A percentile compares a stretch with the other conserved stretches of the same genome.
phyloP scores from a whole-genome alignment of 1,284 basidiomycete species.

The Austroboletus niveus region DNA sequence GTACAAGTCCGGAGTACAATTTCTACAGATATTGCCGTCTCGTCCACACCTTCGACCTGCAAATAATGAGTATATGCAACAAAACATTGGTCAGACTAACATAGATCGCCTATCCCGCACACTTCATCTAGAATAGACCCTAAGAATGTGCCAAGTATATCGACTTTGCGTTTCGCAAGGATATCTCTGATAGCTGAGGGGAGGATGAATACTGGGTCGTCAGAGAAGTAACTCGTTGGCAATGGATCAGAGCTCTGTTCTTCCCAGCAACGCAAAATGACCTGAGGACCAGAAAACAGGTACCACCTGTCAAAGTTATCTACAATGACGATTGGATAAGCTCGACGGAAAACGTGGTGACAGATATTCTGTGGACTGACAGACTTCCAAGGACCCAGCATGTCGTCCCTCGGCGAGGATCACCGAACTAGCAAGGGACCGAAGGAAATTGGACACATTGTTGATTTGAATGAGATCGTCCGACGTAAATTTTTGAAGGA shows the following conservation, averaged over 20 bases:
- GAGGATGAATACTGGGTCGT: conserved; percentile 7
- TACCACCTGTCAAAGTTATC: conserved; percentile 15
- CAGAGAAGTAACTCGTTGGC: neutral
- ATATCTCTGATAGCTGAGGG: neutral
- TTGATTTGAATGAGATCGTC: conserved; percentile 16
- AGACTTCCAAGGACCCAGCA: conserved; percentile 11
- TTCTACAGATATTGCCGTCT: neutral
- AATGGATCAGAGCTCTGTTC: conserved; percentile 9
- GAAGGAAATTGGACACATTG: conserved; percentile 10
- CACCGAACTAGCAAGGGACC: conserved; percentile 2
- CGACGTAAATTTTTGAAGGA: conserved; percentile 16
- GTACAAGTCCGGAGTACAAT: conserved; percentile 5
- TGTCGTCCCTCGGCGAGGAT: conserved; percentile 8
- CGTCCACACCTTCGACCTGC: conserved; percentile 8
- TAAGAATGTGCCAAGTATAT: conserved; percentile 4
- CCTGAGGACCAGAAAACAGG: conserved; percentile 15
- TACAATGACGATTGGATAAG: neutral
- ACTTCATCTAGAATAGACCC: conserved; percentile 15
- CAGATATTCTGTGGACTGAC: conserved; percentile 1
- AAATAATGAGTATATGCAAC: neutral
- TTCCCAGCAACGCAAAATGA: conserved; percentile 17
- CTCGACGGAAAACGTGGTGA: neutral
- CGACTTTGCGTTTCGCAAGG: conserved; percentile 7
- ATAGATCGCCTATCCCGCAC: conserved; percentile 6
- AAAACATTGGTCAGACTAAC: conserved; percentile 1